A percentile compares a stretch with the other conserved stretches of the same genome.
Conservation (phyloP, 75 land plant species). For the Sequoiadendron giganteum region DNA sequence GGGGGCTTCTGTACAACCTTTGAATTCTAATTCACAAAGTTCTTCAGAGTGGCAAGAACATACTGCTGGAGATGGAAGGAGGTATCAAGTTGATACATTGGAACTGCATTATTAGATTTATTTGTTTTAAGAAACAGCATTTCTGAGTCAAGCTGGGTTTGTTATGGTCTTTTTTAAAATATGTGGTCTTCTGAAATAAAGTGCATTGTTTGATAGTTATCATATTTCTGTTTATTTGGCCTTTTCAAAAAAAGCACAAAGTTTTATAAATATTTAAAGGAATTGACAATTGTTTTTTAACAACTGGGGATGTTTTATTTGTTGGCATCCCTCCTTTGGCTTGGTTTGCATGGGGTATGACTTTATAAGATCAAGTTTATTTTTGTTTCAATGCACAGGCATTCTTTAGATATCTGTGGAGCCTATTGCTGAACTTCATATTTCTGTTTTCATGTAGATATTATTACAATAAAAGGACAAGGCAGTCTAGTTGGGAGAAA, state of each 20-base stretch:
- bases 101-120: background rate
- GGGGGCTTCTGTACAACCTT: slow-evolving; percentile 26
- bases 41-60: slow-evolving; percentile 88
- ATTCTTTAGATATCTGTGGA: background rate
- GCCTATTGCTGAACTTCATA: background rate
- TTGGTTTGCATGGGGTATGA: background rate
- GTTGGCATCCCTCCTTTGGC: background rate
- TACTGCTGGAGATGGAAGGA: slow-evolving; percentile 72
- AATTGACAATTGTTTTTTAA: background rate
- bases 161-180: background rate
- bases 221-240: background rate
- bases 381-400: background rate
- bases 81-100: slow-evolving; percentile 23
- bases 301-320: background rate
- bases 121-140: background rate
- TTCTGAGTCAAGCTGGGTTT: background rate
- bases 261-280: background rate
- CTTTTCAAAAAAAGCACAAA: background rate
- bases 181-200: background rate
- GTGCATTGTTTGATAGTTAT: background rate
- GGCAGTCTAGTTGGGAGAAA: slow-evolving; percentile 95
- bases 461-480: slow-evolving; percentile 86
- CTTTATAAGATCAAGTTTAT: background rate
- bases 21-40: slow-evolving; percentile 13
- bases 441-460: slow-evolving; percentile 45